Conservation (phyloP, 176 grass and related monocot species). For the Oryza glaberrima region DNA sequence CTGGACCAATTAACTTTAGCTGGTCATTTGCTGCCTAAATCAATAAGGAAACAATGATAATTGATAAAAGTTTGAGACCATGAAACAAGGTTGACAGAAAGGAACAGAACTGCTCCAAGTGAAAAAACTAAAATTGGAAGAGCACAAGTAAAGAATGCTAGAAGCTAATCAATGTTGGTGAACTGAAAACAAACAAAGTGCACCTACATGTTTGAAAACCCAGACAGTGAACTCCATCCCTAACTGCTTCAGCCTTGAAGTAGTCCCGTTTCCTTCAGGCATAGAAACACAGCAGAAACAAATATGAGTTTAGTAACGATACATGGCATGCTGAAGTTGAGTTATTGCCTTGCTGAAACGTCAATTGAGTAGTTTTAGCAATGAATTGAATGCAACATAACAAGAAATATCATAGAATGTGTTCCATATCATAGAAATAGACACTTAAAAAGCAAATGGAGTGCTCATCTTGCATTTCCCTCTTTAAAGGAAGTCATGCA, state of each 20-base stretch:
- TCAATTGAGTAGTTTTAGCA: neutral
- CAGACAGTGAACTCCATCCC: slow-evolving; percentile 98
- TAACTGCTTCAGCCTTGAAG: slow-evolving; percentile 88
- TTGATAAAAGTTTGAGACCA: slow-evolving; percentile 6
- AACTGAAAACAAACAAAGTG: neutral
- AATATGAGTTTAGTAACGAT: neutral
- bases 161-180: slow-evolving; percentile 16
- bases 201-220: slow-evolving; percentile 98
- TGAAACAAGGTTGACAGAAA: neutral
- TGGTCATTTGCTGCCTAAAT: slow-evolving; percentile 77
- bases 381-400: slow-evolving; percentile 16
- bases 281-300: slow-evolving; percentile 40
- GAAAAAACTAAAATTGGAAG: slow-evolving; percentile 8
- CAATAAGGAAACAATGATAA: slow-evolving; percentile 24
- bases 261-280: slow-evolving; percentile 74
- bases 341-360: slow-evolving; percentile 13
- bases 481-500: too few relatives aligned
- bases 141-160: slow-evolving; percentile 6
- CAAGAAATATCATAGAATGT: neutral
- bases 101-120: neutral
- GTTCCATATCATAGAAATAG: too few relatives aligned
- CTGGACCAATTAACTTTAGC: slow-evolving; percentile 87
- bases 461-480: too few relatives aligned
- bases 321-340: slow-evolving; percentile 27
- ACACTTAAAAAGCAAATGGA: too few relatives aligned